A percentile compares a stretch with the other conserved stretches of the same genome.
Evolutionary conservation across 768 basidiomycete genomes (phyloP).

Genomic region (Royoungia palumana): DNA sequence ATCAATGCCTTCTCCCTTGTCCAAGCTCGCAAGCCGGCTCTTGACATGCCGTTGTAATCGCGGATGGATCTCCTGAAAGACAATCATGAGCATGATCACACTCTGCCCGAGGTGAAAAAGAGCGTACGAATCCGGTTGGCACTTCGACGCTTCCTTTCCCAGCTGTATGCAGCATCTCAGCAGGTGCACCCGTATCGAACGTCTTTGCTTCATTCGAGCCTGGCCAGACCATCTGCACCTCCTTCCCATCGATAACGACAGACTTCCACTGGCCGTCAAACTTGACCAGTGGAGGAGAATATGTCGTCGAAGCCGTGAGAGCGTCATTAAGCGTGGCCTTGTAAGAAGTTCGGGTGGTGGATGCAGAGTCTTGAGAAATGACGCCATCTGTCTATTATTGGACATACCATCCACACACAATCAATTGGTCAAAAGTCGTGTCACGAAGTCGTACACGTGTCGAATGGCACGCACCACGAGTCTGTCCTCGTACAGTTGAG

Average conservation of each 20-base stretch:
- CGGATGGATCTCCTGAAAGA: conserved; percentile 67
- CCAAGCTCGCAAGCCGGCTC: conserved; percentile 65
- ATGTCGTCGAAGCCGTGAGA: conserved; percentile 48
- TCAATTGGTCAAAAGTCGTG: not conserved
- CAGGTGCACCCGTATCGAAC: conserved; percentile 67
- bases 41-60: conserved; percentile 79
- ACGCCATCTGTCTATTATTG: conserved; percentile 29
- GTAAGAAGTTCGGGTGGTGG: conserved; percentile 51
- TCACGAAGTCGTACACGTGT: not conserved
- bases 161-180: conserved; percentile 49
- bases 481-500: conserved; percentile 76
- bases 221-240: conserved; percentile 51
- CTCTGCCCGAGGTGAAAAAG: not conserved
- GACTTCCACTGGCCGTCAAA: conserved; percentile 64
- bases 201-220: conserved; percentile 48
- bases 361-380: conserved; percentile 49
- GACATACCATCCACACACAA: not conserved
- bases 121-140: conserved; percentile 62
- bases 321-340: conserved; percentile 61
- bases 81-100: not conserved
- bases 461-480: conserved; percentile 52
- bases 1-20: conserved; percentile 70
- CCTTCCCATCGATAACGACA: conserved; percentile 8
- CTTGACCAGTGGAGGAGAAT: conserved; percentile 51
- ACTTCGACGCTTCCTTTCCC: conserved; percentile 66